Percentiles rank a stretch among this genome's conserved stretches.
Evolutionary conservation across 169 alveolate genomes (phyloP).

Genomic region (Plasmodium vivax): DNA sequence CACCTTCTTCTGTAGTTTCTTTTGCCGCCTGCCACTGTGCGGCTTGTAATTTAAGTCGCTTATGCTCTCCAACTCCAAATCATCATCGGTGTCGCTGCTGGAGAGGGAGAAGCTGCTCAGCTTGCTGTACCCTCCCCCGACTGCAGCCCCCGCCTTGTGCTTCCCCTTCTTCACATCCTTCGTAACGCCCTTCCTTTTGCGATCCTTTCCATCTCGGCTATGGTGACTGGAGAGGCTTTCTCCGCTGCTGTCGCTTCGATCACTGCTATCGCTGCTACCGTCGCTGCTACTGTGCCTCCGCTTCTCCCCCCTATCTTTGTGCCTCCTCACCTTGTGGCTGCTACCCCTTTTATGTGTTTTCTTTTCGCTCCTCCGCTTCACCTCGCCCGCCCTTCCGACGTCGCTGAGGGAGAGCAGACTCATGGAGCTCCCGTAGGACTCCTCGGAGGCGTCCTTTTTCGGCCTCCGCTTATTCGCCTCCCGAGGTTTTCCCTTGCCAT

Average conservation of each 20-base stretch:
- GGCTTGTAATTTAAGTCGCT: neutral
- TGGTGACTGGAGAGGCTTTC: neutral
- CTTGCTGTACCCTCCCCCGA: neutral
- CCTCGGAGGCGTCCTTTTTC: neutral
- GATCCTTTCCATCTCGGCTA: neutral
- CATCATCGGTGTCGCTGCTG: conserved; percentile 19
- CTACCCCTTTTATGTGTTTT: neutral
- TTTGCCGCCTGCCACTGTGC: neutral
- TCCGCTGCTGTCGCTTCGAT: neutral
- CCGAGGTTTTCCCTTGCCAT: neutral
- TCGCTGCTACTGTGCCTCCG: neutral
- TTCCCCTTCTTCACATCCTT: conserved; percentile 3
- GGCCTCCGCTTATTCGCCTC: neutral
- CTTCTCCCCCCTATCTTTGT: neutral
- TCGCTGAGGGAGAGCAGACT: neutral
- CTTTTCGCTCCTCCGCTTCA: neutral
- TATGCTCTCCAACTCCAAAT: neutral
- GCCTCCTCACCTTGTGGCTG: neutral
- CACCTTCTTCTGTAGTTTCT: neutral
- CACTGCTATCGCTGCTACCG: neutral
- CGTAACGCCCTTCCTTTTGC: neutral
- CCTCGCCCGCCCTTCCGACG: neutral
- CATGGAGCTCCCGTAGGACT: neutral
- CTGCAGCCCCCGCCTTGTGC: neutral
- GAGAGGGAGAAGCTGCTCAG: conserved; percentile 8